A percentile compares a stretch with the other conserved stretches of the same genome.
These are phyloP conservation scores for Pseudogymnoascus sp. DNA, from an alignment of 2,329 filamentous ascomycete species.

Conservation along the genomic window DNA sequence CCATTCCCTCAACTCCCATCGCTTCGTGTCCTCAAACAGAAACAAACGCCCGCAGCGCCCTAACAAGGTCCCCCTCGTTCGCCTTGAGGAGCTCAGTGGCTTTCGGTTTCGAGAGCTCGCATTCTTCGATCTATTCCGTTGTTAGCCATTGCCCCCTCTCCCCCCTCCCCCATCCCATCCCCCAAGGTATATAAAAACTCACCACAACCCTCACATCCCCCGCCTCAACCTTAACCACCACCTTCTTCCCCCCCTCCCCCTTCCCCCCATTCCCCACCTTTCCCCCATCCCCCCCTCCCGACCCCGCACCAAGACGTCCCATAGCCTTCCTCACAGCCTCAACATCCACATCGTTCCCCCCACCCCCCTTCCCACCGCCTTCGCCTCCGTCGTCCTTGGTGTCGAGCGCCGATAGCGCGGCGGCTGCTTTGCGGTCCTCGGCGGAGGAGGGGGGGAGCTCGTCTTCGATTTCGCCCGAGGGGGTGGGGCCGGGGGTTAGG, in stretches of 20 bases:
- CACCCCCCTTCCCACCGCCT: slow-evolving; percentile 23
- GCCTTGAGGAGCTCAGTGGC: slow-evolving; percentile 66
- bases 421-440: slow-evolving; percentile 69
- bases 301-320: slow-evolving; percentile 46
- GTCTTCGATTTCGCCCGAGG: slow-evolving; percentile 48
- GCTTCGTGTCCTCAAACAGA: no score
- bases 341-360: slow-evolving; percentile 42
- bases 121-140: slow-evolving; percentile 64
- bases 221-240: slow-evolving; percentile 65
- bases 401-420: slow-evolving; percentile 64
- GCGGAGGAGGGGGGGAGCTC: slow-evolving; percentile 46
- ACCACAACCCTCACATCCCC: slow-evolving; percentile 64
- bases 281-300: slow-evolving; percentile 30
- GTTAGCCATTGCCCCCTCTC: neutral
- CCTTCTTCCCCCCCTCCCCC: slow-evolving; percentile 46
- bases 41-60: slow-evolving; percentile 57
- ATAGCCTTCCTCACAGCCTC: slow-evolving; percentile 68
- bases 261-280: no score
- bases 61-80: slow-evolving; percentile 60
- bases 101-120: slow-evolving; percentile 62
- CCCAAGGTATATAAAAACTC: slow-evolving; percentile 31
- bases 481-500: slow-evolving; percentile 50
- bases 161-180: no score
- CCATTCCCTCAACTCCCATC: no score
- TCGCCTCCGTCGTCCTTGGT: slow-evolving; percentile 38